Percentiles rank a stretch among this genome's conserved stretches.
Evolutionary conservation across 176 grass and related monocot species (phyloP).

Genomic region (Stipa capillata): DNA sequence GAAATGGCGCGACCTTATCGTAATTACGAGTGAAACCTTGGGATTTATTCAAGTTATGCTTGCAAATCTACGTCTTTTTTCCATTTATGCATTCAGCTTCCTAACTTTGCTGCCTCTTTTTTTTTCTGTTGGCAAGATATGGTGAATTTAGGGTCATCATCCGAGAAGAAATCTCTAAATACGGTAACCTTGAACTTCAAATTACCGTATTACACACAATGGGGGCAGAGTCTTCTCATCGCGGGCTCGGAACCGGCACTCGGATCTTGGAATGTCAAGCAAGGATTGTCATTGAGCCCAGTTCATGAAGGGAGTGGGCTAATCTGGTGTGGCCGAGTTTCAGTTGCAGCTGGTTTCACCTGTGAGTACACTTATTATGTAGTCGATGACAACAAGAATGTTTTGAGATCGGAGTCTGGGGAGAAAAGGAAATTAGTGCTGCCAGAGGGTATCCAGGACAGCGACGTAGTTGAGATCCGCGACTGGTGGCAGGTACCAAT

Average conservation of each 20-base stretch:
- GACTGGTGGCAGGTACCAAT: conserved; percentile 81
- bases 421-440: conserved; percentile 63
- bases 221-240: conserved; percentile 75
- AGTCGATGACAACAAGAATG: conserved; percentile 68
- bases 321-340: conserved; percentile 56
- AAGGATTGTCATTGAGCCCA: conserved; percentile 60
- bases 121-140: conserved; percentile 11
- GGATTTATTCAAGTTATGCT: background rate
- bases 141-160: no score
- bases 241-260: conserved; percentile 59
- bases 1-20: background rate
- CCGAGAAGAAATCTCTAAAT: conserved; percentile 36
- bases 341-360: conserved; percentile 35
- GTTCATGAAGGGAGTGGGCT: conserved; percentile 60
- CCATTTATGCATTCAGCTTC: background rate
- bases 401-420: conserved; percentile 71
- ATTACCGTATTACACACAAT: conserved; percentile 80
- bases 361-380: conserved; percentile 81
- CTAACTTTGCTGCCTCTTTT: background rate
- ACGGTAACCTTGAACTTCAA: conserved; percentile 64
- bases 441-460: conserved; percentile 55
- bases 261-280: conserved; percentile 84
- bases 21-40: background rate
- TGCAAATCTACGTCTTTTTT: background rate
- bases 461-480: conserved; percentile 66